phyloP scores from a whole-genome alignment of 768 basidiomycete genomes.

The Agrocybe chaxingu region DNA sequence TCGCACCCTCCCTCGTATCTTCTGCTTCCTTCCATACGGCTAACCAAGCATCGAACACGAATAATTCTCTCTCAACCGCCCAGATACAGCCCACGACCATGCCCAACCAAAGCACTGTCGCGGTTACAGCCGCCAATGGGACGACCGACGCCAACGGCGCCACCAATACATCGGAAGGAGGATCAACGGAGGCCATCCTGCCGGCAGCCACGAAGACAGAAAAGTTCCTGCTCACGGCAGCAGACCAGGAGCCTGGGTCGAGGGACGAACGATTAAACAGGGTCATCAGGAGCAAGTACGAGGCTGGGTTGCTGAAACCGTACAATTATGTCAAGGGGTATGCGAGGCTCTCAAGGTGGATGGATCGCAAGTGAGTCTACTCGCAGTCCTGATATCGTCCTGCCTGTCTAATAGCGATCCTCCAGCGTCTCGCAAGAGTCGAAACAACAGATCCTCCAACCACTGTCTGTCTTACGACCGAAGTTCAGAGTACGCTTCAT shows the following conservation, averaged over 20 bases:
- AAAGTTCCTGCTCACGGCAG: constrained; percentile 87
- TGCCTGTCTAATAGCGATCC: constrained; percentile 3
- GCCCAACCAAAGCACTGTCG: constrained; percentile 2
- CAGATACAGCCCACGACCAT: constrained; percentile 14
- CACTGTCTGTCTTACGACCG: constrained; percentile 78
- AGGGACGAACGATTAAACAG: constrained; percentile 85
- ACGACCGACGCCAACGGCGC: constrained; percentile 9
- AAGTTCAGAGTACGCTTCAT: constrained; percentile 67
- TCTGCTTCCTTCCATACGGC: constrained; percentile 28
- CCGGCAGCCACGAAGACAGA: constrained; percentile 81
- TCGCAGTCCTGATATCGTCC: not conserved
- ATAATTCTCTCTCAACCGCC: constrained; percentile 3
- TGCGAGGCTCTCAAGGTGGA: constrained; percentile 87
- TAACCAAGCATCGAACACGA: constrained; percentile 4
- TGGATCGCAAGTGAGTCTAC: constrained; percentile 78
- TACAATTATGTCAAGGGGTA: constrained; percentile 98
- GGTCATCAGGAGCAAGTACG: constrained; percentile 95
- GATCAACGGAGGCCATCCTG: constrained; percentile 50
- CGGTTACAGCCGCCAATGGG: constrained; percentile 5
- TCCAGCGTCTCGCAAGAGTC: constrained; percentile 84
- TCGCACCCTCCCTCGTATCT: constrained; percentile 47
- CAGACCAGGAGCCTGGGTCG: constrained; percentile 90
- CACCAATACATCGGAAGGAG: constrained; percentile 18
- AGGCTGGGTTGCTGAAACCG: constrained; percentile 90
- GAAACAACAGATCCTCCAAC: constrained; percentile 88